Percentiles rank a stretch among this genome's conserved stretches.
These are phyloP conservation scores for Plasmodium blacklocki DNA, from an alignment of 169 alveolate species.

Conservation along the genomic window DNA sequence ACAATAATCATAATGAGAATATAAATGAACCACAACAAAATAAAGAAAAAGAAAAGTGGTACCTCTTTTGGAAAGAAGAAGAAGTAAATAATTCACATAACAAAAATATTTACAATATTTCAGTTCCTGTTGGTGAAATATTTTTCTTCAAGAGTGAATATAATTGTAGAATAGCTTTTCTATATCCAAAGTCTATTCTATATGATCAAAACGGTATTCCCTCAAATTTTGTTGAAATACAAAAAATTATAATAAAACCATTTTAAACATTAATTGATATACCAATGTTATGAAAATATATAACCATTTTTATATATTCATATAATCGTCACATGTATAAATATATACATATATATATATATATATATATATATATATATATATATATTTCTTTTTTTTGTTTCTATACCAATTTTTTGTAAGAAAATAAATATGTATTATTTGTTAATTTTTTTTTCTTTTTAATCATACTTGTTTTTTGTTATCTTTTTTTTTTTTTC, in stretches of 20 bases:
- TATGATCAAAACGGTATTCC: conserved; percentile 21
- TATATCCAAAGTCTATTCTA: conserved; percentile 17
- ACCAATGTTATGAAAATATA: neutral
- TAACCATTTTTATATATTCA: neutral
- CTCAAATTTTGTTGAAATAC: conserved; percentile 41
- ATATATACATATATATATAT: neutral
- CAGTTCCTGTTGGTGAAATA: conserved; percentile 63
- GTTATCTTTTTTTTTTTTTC: too few relatives aligned
- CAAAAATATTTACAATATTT: neutral
- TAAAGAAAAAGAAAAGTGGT: conserved; percentile 50
- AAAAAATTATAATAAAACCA: conserved; percentile 51
- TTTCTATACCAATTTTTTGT: conserved; percentile 1
- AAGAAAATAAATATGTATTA: neutral
- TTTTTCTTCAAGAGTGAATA: conserved; percentile 47
- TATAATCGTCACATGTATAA: neutral
- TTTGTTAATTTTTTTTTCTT: too few relatives aligned
- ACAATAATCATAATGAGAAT: neutral
- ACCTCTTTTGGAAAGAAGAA: conserved; percentile 70
- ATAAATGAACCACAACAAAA: neutral
- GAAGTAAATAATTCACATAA: neutral
- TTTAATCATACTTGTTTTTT: too few relatives aligned
- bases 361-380: neutral
- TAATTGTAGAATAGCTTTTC: conserved; percentile 53
- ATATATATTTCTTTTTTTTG: neutral
- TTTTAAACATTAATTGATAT: conserved; percentile 1